Percentiles rank a stretch among this genome's conserved stretches.
Conservation (phyloP, 129 eudicot species). For the Smallanthus sonchifolius region DNA sequence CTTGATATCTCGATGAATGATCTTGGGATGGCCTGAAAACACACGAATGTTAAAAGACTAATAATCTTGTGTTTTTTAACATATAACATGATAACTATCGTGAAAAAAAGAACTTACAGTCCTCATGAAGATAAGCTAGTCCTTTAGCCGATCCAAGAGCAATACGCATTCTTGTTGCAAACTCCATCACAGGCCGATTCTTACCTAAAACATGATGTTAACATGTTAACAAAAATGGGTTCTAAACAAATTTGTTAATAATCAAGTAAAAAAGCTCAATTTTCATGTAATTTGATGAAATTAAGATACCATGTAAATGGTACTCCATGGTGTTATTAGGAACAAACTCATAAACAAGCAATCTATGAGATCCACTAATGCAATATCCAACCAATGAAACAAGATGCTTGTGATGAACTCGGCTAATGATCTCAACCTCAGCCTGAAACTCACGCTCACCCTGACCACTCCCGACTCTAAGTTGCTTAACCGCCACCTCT, state of each 20-base stretch:
- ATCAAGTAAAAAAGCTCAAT: neutral
- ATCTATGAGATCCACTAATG: conserved; percentile 44
- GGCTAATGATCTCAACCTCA: conserved; percentile 49
- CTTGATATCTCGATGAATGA: conserved; percentile 88
- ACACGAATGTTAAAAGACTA: neutral
- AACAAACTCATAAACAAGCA: conserved; percentile 65
- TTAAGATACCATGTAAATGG: conserved; percentile 41
- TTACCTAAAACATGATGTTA: conserved; percentile 40
- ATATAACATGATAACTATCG: neutral
- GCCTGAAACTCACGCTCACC: conserved; percentile 61
- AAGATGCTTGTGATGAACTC: conserved; percentile 56
- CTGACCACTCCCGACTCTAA: conserved; percentile 49
- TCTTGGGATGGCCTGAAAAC: neutral
- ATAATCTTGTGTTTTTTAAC: neutral
- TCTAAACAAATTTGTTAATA: neutral
- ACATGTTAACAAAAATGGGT: neutral
- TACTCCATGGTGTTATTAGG: conserved; percentile 49
- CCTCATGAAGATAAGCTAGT: conserved; percentile 81
- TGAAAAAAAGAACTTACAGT: conserved; percentile 49
- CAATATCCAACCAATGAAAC: conserved; percentile 62
- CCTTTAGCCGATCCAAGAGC: conserved; percentile 98
- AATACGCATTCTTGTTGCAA: conserved; percentile 61
- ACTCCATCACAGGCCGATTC: conserved; percentile 73
- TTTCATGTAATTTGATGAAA: neutral
- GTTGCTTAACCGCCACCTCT: conserved; percentile 43